These are phyloP conservation scores for Ettlia oleoabundans DNA, from an alignment of 139 green algal genomes.

Conservation along the genomic window DNA sequence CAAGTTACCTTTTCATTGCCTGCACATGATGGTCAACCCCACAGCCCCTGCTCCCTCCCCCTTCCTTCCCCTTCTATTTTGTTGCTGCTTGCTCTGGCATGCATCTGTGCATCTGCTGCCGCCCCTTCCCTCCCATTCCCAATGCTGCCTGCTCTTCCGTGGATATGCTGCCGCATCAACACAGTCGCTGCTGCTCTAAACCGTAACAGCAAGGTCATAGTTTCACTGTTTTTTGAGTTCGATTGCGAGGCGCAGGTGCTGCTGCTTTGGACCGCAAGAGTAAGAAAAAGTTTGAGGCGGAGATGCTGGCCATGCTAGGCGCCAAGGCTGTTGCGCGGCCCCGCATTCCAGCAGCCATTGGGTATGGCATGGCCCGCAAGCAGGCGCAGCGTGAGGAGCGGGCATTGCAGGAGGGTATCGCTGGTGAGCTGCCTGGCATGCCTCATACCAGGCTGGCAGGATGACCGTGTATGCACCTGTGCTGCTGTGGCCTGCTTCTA, in stretches of 20 bases:
- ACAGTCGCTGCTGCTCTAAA: too few relatives aligned
- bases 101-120: not conserved
- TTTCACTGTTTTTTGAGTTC: too few relatives aligned
- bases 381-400: slow-evolving; percentile 47
- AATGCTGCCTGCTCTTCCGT: too few relatives aligned
- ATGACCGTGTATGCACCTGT: too few relatives aligned
- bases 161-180: too few relatives aligned
- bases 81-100: not conserved
- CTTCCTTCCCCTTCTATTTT: not conserved
- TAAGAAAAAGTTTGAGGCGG: slow-evolving; percentile 60
- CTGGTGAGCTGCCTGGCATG: slow-evolving; percentile 2
- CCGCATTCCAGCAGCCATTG: slow-evolving; percentile 53
- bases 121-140: too few relatives aligned
- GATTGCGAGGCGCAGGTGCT: slow-evolving; percentile 42
- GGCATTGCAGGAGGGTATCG: slow-evolving; percentile 73
- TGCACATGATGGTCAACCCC: too few relatives aligned
- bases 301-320: slow-evolving; percentile 57
- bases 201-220: too few relatives aligned
- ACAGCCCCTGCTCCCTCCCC: not conserved
- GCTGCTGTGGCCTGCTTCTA: too few relatives aligned
- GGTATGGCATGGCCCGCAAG: slow-evolving; percentile 58
- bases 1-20: too few relatives aligned
- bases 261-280: slow-evolving; percentile 66
- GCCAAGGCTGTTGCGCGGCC: slow-evolving; percentile 57
- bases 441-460: too few relatives aligned